These are phyloP conservation scores for Ocimum tenuiflorum DNA, from an alignment of 257 asterid genomes.

Conservation along the genomic window DNA sequence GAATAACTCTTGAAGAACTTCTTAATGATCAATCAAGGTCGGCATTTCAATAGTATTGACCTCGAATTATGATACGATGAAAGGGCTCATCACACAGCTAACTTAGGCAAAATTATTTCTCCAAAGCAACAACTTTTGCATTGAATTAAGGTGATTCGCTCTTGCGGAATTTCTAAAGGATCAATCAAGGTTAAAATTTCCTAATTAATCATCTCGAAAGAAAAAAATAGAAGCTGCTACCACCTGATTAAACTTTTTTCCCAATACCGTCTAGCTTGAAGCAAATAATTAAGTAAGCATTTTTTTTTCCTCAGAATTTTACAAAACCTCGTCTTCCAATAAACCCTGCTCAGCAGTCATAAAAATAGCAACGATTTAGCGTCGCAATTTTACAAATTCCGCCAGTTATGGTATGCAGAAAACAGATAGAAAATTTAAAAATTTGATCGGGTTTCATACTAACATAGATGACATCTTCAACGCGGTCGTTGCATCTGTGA, in stretches of 20 bases:
- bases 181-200: not conserved
- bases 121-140: not conserved
- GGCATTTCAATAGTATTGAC: not conserved
- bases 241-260: not conserved
- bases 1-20: not conserved
- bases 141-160: not conserved
- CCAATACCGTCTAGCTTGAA: not conserved
- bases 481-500: constrained; percentile 95
- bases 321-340: not conserved
- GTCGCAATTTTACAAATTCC: not conserved
- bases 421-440: not conserved
- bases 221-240: not conserved
- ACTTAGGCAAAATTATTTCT: not conserved
- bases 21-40: not conserved
- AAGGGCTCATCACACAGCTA: not conserved
- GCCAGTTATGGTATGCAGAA: not conserved
- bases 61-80: not conserved
- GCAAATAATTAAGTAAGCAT: not conserved
- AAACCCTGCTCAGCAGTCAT: not conserved
- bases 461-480: constrained; percentile 86
- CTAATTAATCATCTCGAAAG: not conserved
- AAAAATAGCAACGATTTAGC: not conserved
- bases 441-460: not conserved
- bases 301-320: not conserved
- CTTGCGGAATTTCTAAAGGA: not conserved